Evolutionary conservation across 441 rosid genomes (phyloP).

Genomic region (Erodium trifolium): DNA sequence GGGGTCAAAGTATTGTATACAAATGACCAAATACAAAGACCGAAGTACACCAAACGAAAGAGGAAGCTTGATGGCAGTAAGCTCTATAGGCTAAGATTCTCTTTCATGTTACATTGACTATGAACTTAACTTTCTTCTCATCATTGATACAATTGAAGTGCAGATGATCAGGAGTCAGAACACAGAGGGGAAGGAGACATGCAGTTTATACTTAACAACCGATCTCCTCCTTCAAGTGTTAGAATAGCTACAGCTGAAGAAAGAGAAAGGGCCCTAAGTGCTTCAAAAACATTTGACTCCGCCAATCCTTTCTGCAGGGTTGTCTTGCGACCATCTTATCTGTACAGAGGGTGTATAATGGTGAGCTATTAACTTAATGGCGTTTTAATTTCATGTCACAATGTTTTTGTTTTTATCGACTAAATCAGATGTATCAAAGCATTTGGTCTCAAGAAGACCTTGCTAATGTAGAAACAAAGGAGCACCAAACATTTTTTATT

Average conservation of each 20-base stretch:
- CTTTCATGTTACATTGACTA: constrained; percentile 7
- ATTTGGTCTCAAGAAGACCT: too few species aligned
- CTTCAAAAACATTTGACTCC: constrained; percentile 89
- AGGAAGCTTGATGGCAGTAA: constrained; percentile 63
- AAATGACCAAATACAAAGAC: constrained; percentile 34
- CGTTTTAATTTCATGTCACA: neutral
- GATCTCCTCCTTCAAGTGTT: constrained; percentile 46
- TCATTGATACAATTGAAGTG: constrained; percentile 17
- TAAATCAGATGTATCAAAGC: too few species aligned
- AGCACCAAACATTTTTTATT: too few species aligned
- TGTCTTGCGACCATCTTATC: constrained; percentile 88
- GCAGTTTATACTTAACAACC: constrained; percentile 3
- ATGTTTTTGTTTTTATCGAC: too few species aligned
- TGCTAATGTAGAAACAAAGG: neutral
- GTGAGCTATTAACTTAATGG: constrained; percentile 30
- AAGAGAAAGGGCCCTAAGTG: constrained; percentile 80
- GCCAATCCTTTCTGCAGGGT: constrained; percentile 92
- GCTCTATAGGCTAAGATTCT: constrained; percentile 21
- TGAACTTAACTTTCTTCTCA: constrained; percentile 19
- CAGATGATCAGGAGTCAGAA: constrained; percentile 46
- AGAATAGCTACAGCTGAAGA: constrained; percentile 92
- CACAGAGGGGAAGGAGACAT: neutral
- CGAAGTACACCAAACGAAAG: constrained; percentile 64
- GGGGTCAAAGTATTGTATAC: constrained; percentile 19
- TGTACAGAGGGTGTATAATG: constrained; percentile 97